These are phyloP conservation scores for Solanum medicagineum DNA, from an alignment of 257 asterid species.

Conservation along the genomic window DNA sequence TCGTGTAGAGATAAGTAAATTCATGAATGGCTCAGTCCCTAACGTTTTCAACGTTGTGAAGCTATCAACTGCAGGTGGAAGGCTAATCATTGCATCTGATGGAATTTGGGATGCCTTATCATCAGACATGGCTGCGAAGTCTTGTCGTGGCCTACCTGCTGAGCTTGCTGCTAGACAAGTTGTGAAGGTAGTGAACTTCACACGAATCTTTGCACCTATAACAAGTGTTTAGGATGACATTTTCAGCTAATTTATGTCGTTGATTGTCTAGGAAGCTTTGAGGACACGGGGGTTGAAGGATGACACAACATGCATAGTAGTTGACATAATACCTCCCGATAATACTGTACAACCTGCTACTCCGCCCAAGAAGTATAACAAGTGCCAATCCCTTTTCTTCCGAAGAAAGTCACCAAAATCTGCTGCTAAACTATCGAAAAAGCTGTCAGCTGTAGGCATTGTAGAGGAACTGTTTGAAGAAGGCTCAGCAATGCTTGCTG, in stretches of 20 bases:
- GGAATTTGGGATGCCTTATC: slow-evolving; percentile 84
- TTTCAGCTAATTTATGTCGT: background rate
- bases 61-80: slow-evolving; percentile 68
- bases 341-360: slow-evolving; percentile 17
- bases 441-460: slow-evolving; percentile 44
- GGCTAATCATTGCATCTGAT: slow-evolving; percentile 81
- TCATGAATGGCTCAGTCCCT: background rate
- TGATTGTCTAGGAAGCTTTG: slow-evolving; percentile 50
- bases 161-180: slow-evolving; percentile 71
- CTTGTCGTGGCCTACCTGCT: slow-evolving; percentile 72
- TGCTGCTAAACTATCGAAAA: slow-evolving; percentile 21
- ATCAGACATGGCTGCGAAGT: slow-evolving; percentile 60
- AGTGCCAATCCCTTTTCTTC: slow-evolving; percentile 34
- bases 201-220: background rate
- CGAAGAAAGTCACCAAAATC: slow-evolving; percentile 21
- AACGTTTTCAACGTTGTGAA: slow-evolving; percentile 1
- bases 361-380: slow-evolving; percentile 33
- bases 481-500: slow-evolving; percentile 76
- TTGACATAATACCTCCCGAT: slow-evolving; percentile 60
- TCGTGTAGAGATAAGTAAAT: background rate
- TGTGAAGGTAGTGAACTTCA: slow-evolving; percentile 38
- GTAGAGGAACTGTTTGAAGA: slow-evolving; percentile 79
- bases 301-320: slow-evolving; percentile 76
- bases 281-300: slow-evolving; percentile 69
- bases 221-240: background rate